Conservation (phyloP, 768 basidiomycete species). For the Suillus ampliporus region DNA sequence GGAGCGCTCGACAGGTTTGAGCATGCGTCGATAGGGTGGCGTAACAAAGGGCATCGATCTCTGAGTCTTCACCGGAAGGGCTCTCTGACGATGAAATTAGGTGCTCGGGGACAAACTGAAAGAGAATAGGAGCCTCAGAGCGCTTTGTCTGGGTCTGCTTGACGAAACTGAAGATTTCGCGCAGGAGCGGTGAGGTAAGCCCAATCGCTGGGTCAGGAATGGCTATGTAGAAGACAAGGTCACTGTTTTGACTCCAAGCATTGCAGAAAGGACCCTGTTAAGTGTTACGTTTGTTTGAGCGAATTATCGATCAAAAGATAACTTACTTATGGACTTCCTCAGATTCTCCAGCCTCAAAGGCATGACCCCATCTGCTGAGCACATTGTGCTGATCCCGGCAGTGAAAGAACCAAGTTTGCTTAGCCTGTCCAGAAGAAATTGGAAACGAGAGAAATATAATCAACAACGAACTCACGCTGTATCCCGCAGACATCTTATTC, state of each 20-base stretch:
- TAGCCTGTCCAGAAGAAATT: slow-evolving; percentile 48
- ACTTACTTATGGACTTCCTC: slow-evolving; percentile 67
- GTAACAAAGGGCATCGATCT: slow-evolving; percentile 57
- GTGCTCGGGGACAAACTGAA: slow-evolving; percentile 78
- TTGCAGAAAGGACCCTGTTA: slow-evolving; percentile 8
- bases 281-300: background rate
- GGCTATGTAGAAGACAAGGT: slow-evolving; percentile 71
- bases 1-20: slow-evolving; percentile 61
- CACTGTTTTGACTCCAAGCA: slow-evolving; percentile 30
- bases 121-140: slow-evolving; percentile 55
- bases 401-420: slow-evolving; percentile 63
- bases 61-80: slow-evolving; percentile 45
- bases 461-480: slow-evolving; percentile 54
- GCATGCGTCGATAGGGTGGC: slow-evolving; percentile 78
- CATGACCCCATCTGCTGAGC: slow-evolving; percentile 61
- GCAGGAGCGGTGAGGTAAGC: slow-evolving; percentile 67
- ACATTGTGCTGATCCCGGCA: slow-evolving; percentile 54
- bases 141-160: slow-evolving; percentile 59
- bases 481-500: slow-evolving; percentile 52
- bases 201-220: slow-evolving; percentile 65
- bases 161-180: slow-evolving; percentile 68
- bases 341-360: slow-evolving; percentile 72
- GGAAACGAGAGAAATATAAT: slow-evolving; percentile 10
- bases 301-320: background rate
- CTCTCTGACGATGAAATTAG: slow-evolving; percentile 56